Evolutionary conservation across 2,329 filamentous ascomycete genomes (phyloP).

Genomic region (Sphaerostilbella broomeana): DNA sequence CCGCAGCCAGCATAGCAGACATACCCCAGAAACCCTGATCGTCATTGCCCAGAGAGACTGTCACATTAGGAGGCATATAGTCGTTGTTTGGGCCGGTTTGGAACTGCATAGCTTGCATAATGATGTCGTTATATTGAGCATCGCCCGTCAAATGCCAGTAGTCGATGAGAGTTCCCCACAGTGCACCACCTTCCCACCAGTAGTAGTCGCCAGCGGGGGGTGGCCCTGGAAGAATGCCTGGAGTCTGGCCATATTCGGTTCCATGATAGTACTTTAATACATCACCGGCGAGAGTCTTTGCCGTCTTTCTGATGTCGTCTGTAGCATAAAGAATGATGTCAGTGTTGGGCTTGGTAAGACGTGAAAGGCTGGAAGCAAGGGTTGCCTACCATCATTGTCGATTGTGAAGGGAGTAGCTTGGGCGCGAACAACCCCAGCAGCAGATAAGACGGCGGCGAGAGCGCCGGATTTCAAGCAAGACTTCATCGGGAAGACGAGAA

Average conservation of each 20-base stretch:
- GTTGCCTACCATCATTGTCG: constrained; percentile 2
- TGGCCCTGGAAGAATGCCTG: constrained; percentile 43
- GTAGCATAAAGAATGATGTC: neutral
- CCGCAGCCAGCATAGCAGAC: constrained; percentile 54
- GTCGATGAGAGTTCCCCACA: constrained; percentile 58
- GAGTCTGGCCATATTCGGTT: constrained; percentile 37
- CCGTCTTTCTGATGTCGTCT: constrained; percentile 35
- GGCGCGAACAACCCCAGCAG: constrained; percentile 3
- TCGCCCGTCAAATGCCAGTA: constrained; percentile 60
- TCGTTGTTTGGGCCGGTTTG: constrained; percentile 47
- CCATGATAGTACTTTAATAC: constrained; percentile 42
- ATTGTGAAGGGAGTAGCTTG: constrained; percentile 7
- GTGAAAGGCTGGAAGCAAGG: neutral
- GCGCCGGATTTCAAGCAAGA: constrained; percentile 7
- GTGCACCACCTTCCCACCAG: constrained; percentile 60
- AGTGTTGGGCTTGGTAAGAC: constrained; percentile 1
- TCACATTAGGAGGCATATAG: constrained; percentile 51
- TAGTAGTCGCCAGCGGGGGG: constrained; percentile 46
- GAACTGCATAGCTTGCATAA: constrained; percentile 45
- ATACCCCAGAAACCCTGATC: constrained; percentile 64
- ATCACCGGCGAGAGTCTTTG: constrained; percentile 36
- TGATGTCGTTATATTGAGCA: constrained; percentile 47
- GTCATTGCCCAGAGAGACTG: constrained; percentile 52
- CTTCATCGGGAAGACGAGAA: constrained; percentile 3
- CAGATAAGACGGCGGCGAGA: constrained; percentile 8